Percentiles rank a stretch among this genome's conserved stretches.
Conservation (phyloP, 805 yeast genomes). For the Candida nonsorbophila region DNA sequence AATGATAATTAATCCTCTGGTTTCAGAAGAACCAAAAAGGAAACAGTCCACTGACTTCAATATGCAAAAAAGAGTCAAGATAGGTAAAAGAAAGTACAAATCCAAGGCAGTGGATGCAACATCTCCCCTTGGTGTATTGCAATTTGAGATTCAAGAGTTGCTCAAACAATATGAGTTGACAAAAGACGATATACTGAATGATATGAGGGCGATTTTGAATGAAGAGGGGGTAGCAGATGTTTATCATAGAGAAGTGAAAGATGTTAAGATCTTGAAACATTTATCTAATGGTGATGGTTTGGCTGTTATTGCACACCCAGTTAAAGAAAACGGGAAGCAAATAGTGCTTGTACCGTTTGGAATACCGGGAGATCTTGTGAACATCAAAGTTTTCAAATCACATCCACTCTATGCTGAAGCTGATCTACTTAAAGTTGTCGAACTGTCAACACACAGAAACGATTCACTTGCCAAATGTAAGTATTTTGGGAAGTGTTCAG, state of each 20-base stretch:
- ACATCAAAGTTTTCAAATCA: constrained; percentile 68
- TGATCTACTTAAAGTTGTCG: constrained; percentile 56
- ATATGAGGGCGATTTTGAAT: constrained; percentile 60
- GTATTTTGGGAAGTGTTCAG: constrained; percentile 90
- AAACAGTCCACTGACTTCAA: no score
- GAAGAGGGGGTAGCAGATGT: constrained; percentile 41
- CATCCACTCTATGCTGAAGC: constrained; percentile 71
- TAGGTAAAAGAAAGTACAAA: constrained; percentile 47
- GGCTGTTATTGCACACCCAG: constrained; percentile 63
- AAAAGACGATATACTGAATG: constrained; percentile 51
- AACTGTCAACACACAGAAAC: constrained; percentile 34
- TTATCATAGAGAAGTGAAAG: constrained; percentile 54
- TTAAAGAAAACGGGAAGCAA: constrained; percentile 38
- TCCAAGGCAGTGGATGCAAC: constrained; percentile 67
- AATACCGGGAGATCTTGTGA: constrained; percentile 77
- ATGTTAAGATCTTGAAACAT: constrained; percentile 53
- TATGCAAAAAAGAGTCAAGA: constrained; percentile 19
- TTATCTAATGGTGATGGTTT: constrained; percentile 88
- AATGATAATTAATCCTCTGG: no score
- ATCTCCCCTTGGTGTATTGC: constrained; percentile 74
- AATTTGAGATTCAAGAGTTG: constrained; percentile 64
- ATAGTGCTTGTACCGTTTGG: constrained; percentile 82
- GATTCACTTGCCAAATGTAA: constrained; percentile 63
- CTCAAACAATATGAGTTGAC: constrained; percentile 37
- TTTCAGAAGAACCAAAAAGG: constrained; percentile 3